Evolutionary conservation across 148 eudicot genomes (phyloP), one percentile per base, ranked within the genome.

Genomic region (Rhododendron kiyosumense): DNA sequence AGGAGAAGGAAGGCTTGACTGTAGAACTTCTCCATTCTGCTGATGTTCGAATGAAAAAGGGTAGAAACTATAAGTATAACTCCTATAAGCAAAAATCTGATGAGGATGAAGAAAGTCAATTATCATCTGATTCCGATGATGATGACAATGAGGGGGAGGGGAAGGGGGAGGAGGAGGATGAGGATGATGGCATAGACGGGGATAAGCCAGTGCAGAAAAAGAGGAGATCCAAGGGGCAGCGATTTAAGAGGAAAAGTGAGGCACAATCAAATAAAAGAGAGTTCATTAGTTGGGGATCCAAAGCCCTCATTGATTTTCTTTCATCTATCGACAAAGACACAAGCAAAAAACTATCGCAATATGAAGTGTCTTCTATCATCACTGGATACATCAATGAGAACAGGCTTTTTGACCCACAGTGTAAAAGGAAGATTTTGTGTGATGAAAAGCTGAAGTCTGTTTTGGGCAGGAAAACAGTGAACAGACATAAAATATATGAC

Each of bases 211-310:
- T 63, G 69, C 83, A 69, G 22, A 88, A 84, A 75, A 86, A 61
- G 57, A 88, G 90, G 89, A 87, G 71, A 78, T 87, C 86, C 49
- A 92, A 85, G 57, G 86, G 82, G 11, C 85, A 76, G 84, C 52
- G 69, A 81, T 63, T 48, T 38, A 78, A 75, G 88, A 87, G 32
- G 41, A 83, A 87, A 51, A 89, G 79, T 78, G 88, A 88, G 75
- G 78, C 5, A 15, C 92, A 87, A 43, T 81, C 88, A 79, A 90
- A 82, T 84, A 91, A 87, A 81, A 84, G 59, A 28, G 90, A 92
- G 79, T 94, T 89, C 76, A 52, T 85, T 80, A 94, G 96, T 34
- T 94, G 98, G 98, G 98, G 91, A 83, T 94, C 98, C 34, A 92
- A 46, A 85, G 74, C 90, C 77, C 90, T 96, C 63, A 90, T 93